These are phyloP conservation scores for Xylaria nigripes DNA, from an alignment of 495 filamentous ascomycete species.

Conservation along the genomic window DNA sequence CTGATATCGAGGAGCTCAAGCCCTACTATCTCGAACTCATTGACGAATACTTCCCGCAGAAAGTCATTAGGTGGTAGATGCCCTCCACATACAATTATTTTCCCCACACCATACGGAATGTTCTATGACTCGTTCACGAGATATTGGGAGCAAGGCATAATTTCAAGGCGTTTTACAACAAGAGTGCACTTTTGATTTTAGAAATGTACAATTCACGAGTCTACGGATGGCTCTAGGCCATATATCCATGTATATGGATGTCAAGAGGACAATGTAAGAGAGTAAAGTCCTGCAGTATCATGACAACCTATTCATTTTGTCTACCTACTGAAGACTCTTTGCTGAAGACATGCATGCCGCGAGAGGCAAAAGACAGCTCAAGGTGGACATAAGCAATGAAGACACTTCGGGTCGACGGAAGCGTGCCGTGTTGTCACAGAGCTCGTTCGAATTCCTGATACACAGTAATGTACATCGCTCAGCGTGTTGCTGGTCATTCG, in stretches of 20 bases:
- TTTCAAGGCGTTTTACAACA: background rate
- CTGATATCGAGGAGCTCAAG: conserved; percentile 65
- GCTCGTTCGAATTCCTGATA: conserved; percentile 21
- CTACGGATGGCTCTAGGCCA: too few relatives aligned
- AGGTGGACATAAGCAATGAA: too few relatives aligned
- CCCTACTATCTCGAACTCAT: conserved; percentile 81
- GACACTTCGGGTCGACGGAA: conserved; percentile 13
- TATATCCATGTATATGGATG: background rate
- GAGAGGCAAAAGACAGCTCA: too few relatives aligned
- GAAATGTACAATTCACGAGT: too few relatives aligned
- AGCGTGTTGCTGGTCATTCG: conserved; percentile 15
- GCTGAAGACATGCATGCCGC: too few relatives aligned
- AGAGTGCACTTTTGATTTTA: too few relatives aligned
- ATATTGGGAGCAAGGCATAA: background rate
- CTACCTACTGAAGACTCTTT: too few relatives aligned
- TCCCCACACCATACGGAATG: background rate
- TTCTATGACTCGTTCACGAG: background rate
- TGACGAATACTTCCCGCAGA: conserved; percentile 74
- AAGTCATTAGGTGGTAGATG: conserved; percentile 65
- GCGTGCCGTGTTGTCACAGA: conserved; percentile 22
- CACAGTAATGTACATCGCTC: conserved; percentile 23
- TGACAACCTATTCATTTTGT: background rate
- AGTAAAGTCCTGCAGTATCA: background rate
- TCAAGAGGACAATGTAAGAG: background rate
- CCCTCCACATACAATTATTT: background rate